Conservation (phyloP, 75 land plant genomes). For the Cryptomeria japonica region DNA sequence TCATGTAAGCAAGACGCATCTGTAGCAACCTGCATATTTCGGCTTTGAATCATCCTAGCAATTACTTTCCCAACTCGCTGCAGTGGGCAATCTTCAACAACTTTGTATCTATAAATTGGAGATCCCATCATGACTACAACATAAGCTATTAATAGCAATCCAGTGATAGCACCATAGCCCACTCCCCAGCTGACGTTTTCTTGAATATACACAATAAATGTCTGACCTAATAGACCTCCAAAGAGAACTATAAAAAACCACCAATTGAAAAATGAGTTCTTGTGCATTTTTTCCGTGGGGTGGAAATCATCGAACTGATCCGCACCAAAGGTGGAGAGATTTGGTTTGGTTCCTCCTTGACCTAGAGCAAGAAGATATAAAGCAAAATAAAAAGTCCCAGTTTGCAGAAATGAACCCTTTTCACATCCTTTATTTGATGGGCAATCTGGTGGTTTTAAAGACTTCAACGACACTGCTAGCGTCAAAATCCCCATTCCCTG, state of each 20-base stretch:
- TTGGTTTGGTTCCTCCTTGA: conserved; percentile 73
- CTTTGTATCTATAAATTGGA: conserved; percentile 64
- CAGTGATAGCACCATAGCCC: conserved; percentile 49
- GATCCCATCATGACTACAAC: conserved; percentile 66
- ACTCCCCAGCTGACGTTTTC: conserved; percentile 72
- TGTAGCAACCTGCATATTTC: conserved; percentile 39
- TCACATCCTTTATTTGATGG: conserved; percentile 17
- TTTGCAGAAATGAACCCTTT: conserved; percentile 43
- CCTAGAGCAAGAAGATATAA: conserved; percentile 73
- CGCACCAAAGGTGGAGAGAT: conserved; percentile 77
- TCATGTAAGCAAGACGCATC: conserved; percentile 66
- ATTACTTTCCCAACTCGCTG: conserved; percentile 61
- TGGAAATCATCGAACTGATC: conserved; percentile 84
- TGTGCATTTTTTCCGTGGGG: conserved; percentile 58
- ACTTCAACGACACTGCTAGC: conserved; percentile 33
- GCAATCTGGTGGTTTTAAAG: conserved; percentile 24
- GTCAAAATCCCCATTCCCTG: conserved; percentile 49
- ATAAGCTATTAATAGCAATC: conserved; percentile 49
- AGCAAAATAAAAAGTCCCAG: conserved; percentile 43
- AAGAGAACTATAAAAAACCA: conserved; percentile 68
- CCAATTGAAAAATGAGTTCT: conserved; percentile 79
- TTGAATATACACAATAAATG: conserved; percentile 60
- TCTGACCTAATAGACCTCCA: conserved; percentile 53
- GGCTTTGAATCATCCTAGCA: conserved; percentile 58
- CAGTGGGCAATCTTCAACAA: conserved; percentile 66